Percentiles rank a stretch among this genome's conserved stretches.
phyloP scores from a whole-genome alignment of 1,284 basidiomycete species.

The Leccinum olivaceoglutinosum region DNA sequence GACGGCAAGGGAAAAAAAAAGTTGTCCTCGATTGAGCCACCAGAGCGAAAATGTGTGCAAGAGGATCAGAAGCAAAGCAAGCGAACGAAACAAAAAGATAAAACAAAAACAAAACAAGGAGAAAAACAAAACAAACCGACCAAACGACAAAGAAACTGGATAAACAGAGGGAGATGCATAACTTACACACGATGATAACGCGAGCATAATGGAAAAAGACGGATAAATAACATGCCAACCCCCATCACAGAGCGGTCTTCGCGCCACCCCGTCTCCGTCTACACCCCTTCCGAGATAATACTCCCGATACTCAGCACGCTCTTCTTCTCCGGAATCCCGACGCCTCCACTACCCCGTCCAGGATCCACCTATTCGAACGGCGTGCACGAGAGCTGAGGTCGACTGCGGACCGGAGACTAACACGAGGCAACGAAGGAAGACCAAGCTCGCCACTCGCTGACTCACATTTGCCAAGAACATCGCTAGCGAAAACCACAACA shows the following conservation, averaged over 20 bases:
- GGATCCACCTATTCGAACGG: constrained; percentile 28
- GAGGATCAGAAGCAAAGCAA: neutral
- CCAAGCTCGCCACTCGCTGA: constrained; percentile 9
- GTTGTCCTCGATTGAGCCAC: constrained; percentile 1
- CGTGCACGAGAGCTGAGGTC: constrained; percentile 26
- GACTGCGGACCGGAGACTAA: constrained; percentile 11
- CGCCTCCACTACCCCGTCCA: constrained; percentile 17
- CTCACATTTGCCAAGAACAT: constrained; percentile 5
- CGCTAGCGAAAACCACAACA: constrained; percentile 6
- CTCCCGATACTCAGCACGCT: constrained; percentile 69
- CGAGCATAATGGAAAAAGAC: neutral
- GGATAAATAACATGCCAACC: neutral
- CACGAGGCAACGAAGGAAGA: constrained; percentile 13
- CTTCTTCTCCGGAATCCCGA: constrained; percentile 40
- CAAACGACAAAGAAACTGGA: neutral
- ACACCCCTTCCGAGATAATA: constrained; percentile 49
- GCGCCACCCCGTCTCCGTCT: neutral
- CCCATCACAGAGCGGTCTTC: neutral
- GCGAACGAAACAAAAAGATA: neutral
- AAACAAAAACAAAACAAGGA: neutral
- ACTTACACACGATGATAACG: neutral
- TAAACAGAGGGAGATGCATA: neutral
- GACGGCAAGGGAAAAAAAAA: neutral
- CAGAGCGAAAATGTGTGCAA: neutral
- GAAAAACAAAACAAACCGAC: neutral